Percentiles rank a stretch among this genome's conserved stretches.
These are phyloP conservation scores for Acanthamoeba culbertsoni DNA, from an alignment of 208 protist species.

Conservation along the genomic window DNA sequence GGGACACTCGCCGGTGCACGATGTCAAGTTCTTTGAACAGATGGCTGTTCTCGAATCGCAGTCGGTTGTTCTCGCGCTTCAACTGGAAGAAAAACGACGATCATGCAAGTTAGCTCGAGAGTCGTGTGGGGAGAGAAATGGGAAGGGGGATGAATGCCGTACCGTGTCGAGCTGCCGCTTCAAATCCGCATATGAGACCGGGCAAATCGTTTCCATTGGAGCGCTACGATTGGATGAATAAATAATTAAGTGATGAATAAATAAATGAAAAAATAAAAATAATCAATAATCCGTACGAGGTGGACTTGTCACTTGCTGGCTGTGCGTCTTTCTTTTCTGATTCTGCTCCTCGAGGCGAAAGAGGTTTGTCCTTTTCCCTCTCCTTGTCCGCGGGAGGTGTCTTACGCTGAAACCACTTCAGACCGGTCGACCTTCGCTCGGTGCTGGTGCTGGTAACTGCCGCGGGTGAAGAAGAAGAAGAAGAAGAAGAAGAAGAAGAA, in stretches of 20 bases:
- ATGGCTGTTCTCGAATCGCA: conserved; percentile 39
- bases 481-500: background rate
- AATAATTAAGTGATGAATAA: background rate
- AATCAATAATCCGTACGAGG: no score
- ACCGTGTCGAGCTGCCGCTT: conserved; percentile 42
- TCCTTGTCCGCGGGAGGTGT: background rate
- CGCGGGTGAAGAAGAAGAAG: background rate
- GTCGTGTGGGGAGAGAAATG: background rate
- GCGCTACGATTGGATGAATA: background rate
- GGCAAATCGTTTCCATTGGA: background rate
- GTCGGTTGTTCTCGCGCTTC: conserved; percentile 23
- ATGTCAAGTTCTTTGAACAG: conserved; percentile 43
- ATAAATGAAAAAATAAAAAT: background rate
- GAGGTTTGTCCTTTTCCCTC: background rate
- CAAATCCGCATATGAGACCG: background rate
- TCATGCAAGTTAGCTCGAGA: background rate
- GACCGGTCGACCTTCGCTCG: background rate
- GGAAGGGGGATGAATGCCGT: background rate
- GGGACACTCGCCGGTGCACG: background rate
- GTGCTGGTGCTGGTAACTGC: background rate
- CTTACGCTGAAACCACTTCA: conserved; percentile 19
- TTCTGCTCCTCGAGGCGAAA: background rate
- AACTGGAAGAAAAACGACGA: background rate
- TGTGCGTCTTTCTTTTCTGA: background rate
- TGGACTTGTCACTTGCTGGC: background rate